Base-by-base conservation (phyloP, 768 basidiomycete genomes). In the Lactarius sanguifluus region DNA sequence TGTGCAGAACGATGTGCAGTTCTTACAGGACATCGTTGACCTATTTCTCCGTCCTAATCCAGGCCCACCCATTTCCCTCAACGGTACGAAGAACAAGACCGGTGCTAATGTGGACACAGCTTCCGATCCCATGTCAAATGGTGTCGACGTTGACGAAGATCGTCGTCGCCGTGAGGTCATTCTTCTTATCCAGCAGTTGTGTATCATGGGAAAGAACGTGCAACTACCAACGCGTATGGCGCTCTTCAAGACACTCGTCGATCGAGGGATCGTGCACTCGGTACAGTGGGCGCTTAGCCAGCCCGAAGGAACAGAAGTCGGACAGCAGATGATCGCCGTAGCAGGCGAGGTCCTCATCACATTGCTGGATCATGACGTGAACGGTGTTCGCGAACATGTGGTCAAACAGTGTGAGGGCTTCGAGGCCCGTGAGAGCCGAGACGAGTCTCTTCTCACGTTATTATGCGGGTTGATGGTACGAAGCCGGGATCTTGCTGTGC, bases 171-270 rank as follows among this genome's bases (percentile, higher is more conserved):
- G 86, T 40, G 91, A 96, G 71, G 90, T 95, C 32, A 84, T 98
- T 57, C 78, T 90, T 54, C 88, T 99, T 69, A 81, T 99, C 56
- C 94, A 97, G 72, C 94, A 98, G 70, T 85, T 98, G 10, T 92
- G 92, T 73, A 82, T 89, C 64, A 96, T 99, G 92, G 95, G 92
- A 66, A 99, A 98, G 83, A 95, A 94, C 73, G 90, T 98, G 10
- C 96, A 98, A 75, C 82, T 97, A 20, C 89, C 91, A 18, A 85
- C 90, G 18, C 90, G 97, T 43, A 82, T 96, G 75, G 80, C 85
- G 2, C 84, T 98, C 12, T 98, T 96, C 79, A 88, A 94, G 57
- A 82, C 87, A 9, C 83, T 98, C 28, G 86, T 96, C 59, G 94
- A 97, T 68, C 85, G 90, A 7, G 96, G 94, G 1, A 82, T 98